phyloP scores from a whole-genome alignment of 768 basidiomycete species.

The Termitomyces sp. region DNA sequence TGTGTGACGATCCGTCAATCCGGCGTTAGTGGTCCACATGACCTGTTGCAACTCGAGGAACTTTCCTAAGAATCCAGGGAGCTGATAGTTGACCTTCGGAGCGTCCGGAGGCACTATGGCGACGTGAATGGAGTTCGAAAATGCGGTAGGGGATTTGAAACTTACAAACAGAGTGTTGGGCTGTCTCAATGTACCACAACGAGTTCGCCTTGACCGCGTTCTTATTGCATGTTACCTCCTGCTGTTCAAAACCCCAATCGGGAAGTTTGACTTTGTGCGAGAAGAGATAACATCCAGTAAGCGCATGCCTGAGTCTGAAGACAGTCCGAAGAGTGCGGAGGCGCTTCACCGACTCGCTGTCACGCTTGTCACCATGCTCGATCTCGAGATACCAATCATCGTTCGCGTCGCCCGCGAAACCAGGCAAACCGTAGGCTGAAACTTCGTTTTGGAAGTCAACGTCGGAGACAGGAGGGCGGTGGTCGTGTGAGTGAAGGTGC shows the following conservation, averaged over 20 bases:
- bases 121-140: neutral
- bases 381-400: conserved; percentile 94
- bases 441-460: conserved; percentile 99
- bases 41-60: conserved; percentile 90
- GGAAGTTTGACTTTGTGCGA: conserved; percentile 98
- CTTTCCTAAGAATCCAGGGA: conserved; percentile 88
- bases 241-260: conserved; percentile 97
- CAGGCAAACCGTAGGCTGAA: conserved; percentile 86
- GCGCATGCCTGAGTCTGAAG: conserved; percentile 78
- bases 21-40: conserved; percentile 97
- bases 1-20: conserved; percentile 89
- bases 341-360: conserved; percentile 64
- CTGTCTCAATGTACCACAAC: conserved; percentile 92
- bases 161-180: conserved; percentile 69
- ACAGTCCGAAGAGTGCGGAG: conserved; percentile 77
- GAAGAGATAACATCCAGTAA: conserved; percentile 95
- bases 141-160: neutral
- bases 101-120: conserved; percentile 65
- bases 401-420: conserved; percentile 85
- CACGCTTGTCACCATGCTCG: conserved; percentile 59
- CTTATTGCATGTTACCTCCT: conserved; percentile 99
- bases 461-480: conserved; percentile 91
- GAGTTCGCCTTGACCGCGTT: conserved; percentile 89
- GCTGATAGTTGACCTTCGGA: conserved; percentile 82
- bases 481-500: conserved; percentile 91